These are phyloP conservation scores for Trichomonascaceae sp. DNA, from an alignment of 1,139 yeast genomes.

Conservation along the genomic window DNA sequence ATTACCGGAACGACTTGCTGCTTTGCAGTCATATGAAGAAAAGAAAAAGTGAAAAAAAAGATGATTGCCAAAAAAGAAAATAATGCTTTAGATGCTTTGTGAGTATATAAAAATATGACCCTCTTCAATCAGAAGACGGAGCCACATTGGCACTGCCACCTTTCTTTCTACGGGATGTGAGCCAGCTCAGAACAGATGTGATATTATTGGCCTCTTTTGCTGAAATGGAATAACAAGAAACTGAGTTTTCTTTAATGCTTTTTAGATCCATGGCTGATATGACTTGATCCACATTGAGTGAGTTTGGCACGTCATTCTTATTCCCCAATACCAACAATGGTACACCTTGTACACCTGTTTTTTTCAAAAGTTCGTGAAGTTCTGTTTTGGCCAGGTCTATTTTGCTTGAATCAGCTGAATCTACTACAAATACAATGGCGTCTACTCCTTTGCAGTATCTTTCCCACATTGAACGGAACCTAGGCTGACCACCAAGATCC, in stretches of 20 bases:
- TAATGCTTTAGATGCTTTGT: neutral
- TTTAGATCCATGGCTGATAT: conserved; percentile 31
- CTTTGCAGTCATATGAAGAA: conserved; percentile 38
- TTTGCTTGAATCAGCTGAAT: conserved; percentile 31
- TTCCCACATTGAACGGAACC: conserved; percentile 39
- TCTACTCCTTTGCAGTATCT: conserved; percentile 37
- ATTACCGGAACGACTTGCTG: conserved; percentile 75
- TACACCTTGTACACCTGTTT: conserved; percentile 32
- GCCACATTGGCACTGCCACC: neutral
- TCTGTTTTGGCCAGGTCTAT: conserved; percentile 31
- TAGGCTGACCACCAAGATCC: conserved; percentile 39
- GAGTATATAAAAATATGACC: neutral
- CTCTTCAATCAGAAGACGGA: neutral
- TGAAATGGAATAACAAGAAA: conserved; percentile 36
- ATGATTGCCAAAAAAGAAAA: neutral
- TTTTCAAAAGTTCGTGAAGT: conserved; percentile 29
- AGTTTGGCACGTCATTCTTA: conserved; percentile 34
- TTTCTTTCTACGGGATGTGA: conserved; percentile 25
- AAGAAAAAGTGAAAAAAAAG: conserved; percentile 9
- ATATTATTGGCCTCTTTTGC: conserved; percentile 35
- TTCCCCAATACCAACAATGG: conserved; percentile 36
- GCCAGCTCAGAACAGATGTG: conserved; percentile 35
- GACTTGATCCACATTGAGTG: conserved; percentile 32
- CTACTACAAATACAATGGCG: conserved; percentile 36
- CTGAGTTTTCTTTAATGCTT: conserved; percentile 31